phyloP scores from a whole-genome alignment of 805 yeast species.

The Kuraishia hungarica region DNA sequence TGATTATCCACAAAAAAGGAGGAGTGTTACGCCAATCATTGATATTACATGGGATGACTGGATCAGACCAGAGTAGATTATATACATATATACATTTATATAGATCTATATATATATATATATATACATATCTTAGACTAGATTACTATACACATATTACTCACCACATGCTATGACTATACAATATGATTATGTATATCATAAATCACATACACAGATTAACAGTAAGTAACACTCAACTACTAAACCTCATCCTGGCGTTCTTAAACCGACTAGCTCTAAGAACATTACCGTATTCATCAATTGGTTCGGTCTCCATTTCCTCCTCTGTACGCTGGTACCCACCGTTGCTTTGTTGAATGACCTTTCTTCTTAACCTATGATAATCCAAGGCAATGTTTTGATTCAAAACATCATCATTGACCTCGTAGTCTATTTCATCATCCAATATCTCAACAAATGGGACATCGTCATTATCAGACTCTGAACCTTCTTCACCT shows the following conservation, averaged over 20 bases:
- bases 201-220: no score
- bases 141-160: no score
- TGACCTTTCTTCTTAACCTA: slow-evolving; percentile 37
- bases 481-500: slow-evolving; percentile 18
- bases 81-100: no score
- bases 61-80: not conserved
- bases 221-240: not conserved
- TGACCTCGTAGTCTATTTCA: slow-evolving; percentile 19
- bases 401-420: slow-evolving; percentile 29
- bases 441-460: slow-evolving; percentile 13
- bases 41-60: not conserved
- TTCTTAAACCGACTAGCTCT: slow-evolving; percentile 64
- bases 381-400: slow-evolving; percentile 51
- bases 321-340: slow-evolving; percentile 37
- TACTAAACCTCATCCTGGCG: slow-evolving; percentile 21
- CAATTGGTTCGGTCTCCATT: slow-evolving; percentile 58
- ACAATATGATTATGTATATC: no score
- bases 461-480: slow-evolving; percentile 7
- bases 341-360: slow-evolving; percentile 39
- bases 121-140: no score
- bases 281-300: slow-evolving; percentile 50
- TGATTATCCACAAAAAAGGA: not conserved
- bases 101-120: no score
- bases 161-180: no score
- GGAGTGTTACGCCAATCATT: not conserved